Percentiles rank a stretch among this genome's conserved stretches.
Conservation (phyloP, 192 early-diverging fungal species). For the Umbelopsis vinacea region DNA sequence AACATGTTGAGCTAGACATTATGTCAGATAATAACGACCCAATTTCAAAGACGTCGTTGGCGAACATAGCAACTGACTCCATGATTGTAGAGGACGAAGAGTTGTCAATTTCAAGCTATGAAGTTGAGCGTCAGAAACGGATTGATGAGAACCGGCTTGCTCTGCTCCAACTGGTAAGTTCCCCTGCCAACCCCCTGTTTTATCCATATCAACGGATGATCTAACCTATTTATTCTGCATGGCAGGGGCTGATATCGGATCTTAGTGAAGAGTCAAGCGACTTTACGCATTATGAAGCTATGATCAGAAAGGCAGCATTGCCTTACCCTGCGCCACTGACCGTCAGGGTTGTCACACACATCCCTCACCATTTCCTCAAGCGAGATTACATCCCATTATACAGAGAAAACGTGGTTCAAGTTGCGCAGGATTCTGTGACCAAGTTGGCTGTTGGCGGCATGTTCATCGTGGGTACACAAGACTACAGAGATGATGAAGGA, state of each 20-base stretch:
- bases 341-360: constrained; percentile 67
- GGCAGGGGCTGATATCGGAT: constrained; percentile 76
- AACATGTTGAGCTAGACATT: constrained; percentile 68
- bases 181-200: neutral
- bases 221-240: neutral
- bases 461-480: constrained; percentile 73
- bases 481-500: constrained; percentile 60
- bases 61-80: neutral
- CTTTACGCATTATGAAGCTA: constrained; percentile 66
- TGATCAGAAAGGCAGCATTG: constrained; percentile 53
- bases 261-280: constrained; percentile 80
- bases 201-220: constrained; percentile 10
- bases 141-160: constrained; percentile 67
- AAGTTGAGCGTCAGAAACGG: constrained; percentile 54
- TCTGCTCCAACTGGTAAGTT: constrained; percentile 57
- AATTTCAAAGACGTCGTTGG: neutral
- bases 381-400: constrained; percentile 59
- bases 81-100: constrained; percentile 36
- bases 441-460: constrained; percentile 66
- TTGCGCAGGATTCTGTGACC: constrained; percentile 58
- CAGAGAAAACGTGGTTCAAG: constrained; percentile 63
- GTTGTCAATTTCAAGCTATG: constrained; percentile 59
- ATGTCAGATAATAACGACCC: neutral
- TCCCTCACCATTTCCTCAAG: constrained; percentile 51
- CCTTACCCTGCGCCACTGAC: constrained; percentile 53